These are phyloP conservation scores for Arabidopsis arenosa DNA, from an alignment of 345 rosid genomes.

Conservation along the genomic window DNA sequence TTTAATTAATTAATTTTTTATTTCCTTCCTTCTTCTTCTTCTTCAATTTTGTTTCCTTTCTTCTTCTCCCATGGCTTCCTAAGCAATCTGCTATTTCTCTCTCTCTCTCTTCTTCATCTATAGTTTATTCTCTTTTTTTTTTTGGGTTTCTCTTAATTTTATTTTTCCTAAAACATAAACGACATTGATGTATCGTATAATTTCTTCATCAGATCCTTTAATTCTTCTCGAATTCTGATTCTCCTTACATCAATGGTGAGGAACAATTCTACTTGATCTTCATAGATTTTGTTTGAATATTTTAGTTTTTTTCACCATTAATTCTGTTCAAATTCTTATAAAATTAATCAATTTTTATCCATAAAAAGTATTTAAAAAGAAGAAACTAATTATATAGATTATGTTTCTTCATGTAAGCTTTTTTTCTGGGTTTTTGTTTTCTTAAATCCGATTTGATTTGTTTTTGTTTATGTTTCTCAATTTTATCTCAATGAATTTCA, in stretches of 20 bases:
- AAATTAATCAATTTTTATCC: slow-evolving; percentile 1
- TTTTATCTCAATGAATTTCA: slow-evolving; percentile 4
- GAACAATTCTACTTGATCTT: slow-evolving; percentile 17
- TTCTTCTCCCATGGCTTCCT: slow-evolving; percentile 51
- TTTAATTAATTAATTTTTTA: slow-evolving; percentile 34
- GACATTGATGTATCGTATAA: slow-evolving; percentile 46
- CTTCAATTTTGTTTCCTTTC: slow-evolving; percentile 44
- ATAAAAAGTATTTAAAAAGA: not conserved
- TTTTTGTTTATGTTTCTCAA: not conserved
- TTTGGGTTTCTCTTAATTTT: slow-evolving; percentile 17
- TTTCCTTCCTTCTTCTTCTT: slow-evolving; percentile 58
- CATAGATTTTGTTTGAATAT: not conserved
- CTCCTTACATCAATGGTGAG: slow-evolving; percentile 50
- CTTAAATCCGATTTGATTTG: not conserved
- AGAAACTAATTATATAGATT: not conserved
- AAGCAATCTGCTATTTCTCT: slow-evolving; percentile 43
- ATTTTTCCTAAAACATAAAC: slow-evolving; percentile 35
- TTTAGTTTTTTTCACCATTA: not conserved
- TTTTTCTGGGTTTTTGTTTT: not conserved
- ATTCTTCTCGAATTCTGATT: slow-evolving; percentile 14
- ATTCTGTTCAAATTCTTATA: not conserved
- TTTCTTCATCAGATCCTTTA: slow-evolving; percentile 45
- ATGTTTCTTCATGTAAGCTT: slow-evolving; percentile 15
- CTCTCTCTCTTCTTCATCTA: slow-evolving; percentile 32
- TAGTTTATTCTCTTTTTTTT: slow-evolving; percentile 32